These are phyloP conservation scores for Cyphellophora europaea DNA, from an alignment of 2,329 filamentous ascomycete species.

Conservation along the genomic window DNA sequence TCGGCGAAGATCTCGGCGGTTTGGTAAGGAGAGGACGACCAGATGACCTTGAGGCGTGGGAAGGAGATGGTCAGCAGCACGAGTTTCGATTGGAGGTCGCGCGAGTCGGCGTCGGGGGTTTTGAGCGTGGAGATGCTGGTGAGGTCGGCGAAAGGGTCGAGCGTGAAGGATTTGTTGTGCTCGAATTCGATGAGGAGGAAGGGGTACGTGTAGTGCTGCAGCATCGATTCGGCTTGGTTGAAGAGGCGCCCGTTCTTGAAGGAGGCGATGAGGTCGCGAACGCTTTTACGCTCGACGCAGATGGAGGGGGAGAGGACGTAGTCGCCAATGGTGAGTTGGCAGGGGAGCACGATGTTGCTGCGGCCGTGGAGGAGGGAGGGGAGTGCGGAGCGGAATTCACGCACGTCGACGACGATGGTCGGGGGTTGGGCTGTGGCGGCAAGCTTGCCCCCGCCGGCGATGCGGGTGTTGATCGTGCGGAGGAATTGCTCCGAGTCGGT, in stretches of 20 bases:
- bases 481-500: slow-evolving; percentile 70
- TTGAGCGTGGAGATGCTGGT: slow-evolving; percentile 55
- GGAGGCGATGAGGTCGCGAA: slow-evolving; percentile 82
- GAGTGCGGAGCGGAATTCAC: slow-evolving; percentile 88
- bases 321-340: slow-evolving; percentile 92
- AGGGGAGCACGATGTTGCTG: slow-evolving; percentile 80
- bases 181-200: slow-evolving; percentile 97
- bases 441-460: slow-evolving; percentile 82
- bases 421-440: slow-evolving; percentile 78
- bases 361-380: slow-evolving; percentile 86
- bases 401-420: slow-evolving; percentile 86
- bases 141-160: slow-evolving; percentile 61
- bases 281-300: slow-evolving; percentile 88
- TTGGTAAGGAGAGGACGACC: slow-evolving; percentile 87
- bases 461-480: slow-evolving; percentile 90
- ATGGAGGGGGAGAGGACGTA: slow-evolving; percentile 88
- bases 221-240: slow-evolving; percentile 88
- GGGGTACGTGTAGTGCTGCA: slow-evolving; percentile 78
- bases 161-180: slow-evolving; percentile 91
- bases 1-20: slow-evolving; percentile 95
- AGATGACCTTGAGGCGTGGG: slow-evolving; percentile 80
- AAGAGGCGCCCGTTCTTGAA: slow-evolving; percentile 88
- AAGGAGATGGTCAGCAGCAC: slow-evolving; percentile 90
- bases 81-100: slow-evolving; percentile 82
- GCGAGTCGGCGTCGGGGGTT: slow-evolving; percentile 50